Evolutionary conservation across 1,284 basidiomycete genomes (phyloP).

Genomic region (Fistulinella staudtii): DNA sequence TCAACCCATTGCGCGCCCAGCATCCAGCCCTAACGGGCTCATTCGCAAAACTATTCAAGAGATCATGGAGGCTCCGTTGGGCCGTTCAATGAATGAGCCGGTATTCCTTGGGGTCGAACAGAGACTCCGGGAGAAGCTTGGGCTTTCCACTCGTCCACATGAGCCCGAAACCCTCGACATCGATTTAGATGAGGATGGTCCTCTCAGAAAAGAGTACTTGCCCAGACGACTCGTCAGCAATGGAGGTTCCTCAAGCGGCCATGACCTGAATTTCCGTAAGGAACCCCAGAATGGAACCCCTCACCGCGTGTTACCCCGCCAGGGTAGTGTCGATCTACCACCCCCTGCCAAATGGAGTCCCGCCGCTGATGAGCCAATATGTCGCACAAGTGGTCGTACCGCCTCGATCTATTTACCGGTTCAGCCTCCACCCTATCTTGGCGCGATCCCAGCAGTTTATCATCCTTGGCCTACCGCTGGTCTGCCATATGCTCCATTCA

Average conservation of each 20-base stretch:
- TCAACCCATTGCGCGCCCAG: slow-evolving; percentile 77
- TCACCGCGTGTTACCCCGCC: slow-evolving; percentile 26
- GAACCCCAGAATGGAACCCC: slow-evolving; percentile 3
- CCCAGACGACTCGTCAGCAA: slow-evolving; percentile 55
- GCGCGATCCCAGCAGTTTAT: slow-evolving; percentile 29
- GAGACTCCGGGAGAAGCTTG: slow-evolving; percentile 47
- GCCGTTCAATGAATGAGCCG: slow-evolving; percentile 46
- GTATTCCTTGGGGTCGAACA: slow-evolving; percentile 69
- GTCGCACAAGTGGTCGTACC: slow-evolving; percentile 46
- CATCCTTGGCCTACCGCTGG: slow-evolving; percentile 40
- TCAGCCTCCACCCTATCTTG: slow-evolving; percentile 41
- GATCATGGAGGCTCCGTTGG: slow-evolving; percentile 48
- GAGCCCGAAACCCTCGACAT: slow-evolving; percentile 57
- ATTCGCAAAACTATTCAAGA: slow-evolving; percentile 68
- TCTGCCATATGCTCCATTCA: slow-evolving; percentile 30
- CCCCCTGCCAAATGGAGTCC: slow-evolving; percentile 80
- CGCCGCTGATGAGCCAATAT: slow-evolving; percentile 66
- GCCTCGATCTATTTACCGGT: slow-evolving; percentile 62
- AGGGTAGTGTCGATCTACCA: slow-evolving; percentile 44
- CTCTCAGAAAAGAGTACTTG: slow-evolving; percentile 72
- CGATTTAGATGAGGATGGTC: slow-evolving; percentile 76
- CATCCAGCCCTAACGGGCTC: slow-evolving; percentile 60
- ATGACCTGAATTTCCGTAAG: slow-evolving; percentile 1
- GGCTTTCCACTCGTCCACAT: slow-evolving; percentile 38
- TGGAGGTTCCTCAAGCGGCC: slow-evolving; percentile 8